Evolutionary conservation across 1,139 yeast species (phyloP), one percentile per base, ranked within the genome.

Genomic region (Yamadazyma diddensiae): DNA sequence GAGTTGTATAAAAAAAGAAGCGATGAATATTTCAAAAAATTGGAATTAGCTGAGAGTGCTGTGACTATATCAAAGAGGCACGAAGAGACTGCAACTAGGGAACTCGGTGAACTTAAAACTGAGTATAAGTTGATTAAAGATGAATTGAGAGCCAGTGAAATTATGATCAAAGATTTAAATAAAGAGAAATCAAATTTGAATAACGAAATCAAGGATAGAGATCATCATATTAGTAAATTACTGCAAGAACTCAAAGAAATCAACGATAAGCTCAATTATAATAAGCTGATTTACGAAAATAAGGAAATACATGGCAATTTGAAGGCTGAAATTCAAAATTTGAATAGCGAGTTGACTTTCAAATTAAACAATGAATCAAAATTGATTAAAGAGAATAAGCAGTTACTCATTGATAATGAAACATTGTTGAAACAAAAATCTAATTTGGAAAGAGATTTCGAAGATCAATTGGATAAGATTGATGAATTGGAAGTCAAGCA

Each of bases 1-100:
- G 77, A 74, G 20, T 62, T 84, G 23, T 87, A 83, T 56, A 82
- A 79, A 49, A 61, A 66, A 24, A 72, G 95, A 37, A 79, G 94
- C 11, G 92, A 85, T 29, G 86, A 82, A 43, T 84, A 86, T 49
- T 78, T 73, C 47, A 68, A 70, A 39, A 84, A 85, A 46, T 64
- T 88, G 22, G 95, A 87, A 48, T 72, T 77, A 38, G 92, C 94
- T 1, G 96, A 90, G 49, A 70, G 81, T 30, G 82, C 87, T 2
- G 77, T 84, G 2, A 65, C 72, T 29, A 72, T 78, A 31, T 77
- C 87, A 3, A 65, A 64, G 44, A 67, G 85, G 43, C 78, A 82
- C 12, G 90, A 82, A 50, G 71, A 71, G 31, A 57, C 66, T 33
- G 72, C 83, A 6, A 62, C 59, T 30, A 62, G 64, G 24, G 88